Conservation (phyloP, 2,329 filamentous ascomycete species). For the Colletotrichum cordylinicola region DNA sequence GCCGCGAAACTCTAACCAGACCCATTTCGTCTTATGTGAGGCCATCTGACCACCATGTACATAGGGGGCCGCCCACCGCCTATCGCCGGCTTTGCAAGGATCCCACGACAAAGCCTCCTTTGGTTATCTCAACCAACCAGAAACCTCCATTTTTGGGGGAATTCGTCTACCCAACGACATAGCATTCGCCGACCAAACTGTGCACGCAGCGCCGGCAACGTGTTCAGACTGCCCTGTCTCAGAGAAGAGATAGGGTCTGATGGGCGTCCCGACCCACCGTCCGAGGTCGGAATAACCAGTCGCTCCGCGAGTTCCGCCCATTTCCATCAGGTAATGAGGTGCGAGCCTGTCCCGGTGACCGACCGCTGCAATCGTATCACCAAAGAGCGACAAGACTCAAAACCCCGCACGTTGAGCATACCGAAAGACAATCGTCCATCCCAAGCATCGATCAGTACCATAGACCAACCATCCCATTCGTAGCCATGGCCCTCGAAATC, state of each 20-base stretch:
- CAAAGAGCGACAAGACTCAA: background rate
- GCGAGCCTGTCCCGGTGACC: conserved; percentile 6
- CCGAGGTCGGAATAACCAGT: conserved; percentile 23
- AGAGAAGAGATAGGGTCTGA: background rate
- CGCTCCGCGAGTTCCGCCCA: conserved; percentile 16
- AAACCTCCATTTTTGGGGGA: background rate
- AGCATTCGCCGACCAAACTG: conserved; percentile 1
- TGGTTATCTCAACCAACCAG: conserved; percentile 14
- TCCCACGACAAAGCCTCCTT: background rate
- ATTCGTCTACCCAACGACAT: background rate
- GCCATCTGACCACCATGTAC: conserved; percentile 7
- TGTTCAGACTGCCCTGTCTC: conserved; percentile 7
- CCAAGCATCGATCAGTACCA: conserved; percentile 5
- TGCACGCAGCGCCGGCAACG: background rate
- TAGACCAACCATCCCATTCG: background rate
- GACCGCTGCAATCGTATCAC: conserved; percentile 1
- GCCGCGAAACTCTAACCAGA: background rate
- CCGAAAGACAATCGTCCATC: background rate
- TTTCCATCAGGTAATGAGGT: conserved; percentile 10
- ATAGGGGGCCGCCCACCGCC: conserved; percentile 10
- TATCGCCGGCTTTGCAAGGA: conserved; percentile 22
- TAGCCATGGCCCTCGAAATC: conserved; percentile 40
- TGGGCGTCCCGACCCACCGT: conserved; percentile 17
- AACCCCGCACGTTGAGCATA: conserved; percentile 17
- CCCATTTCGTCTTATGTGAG: conserved; percentile 3